Conservation (phyloP, 2,329 filamentous ascomycete genomes). For the Penicillium nordicum region DNA sequence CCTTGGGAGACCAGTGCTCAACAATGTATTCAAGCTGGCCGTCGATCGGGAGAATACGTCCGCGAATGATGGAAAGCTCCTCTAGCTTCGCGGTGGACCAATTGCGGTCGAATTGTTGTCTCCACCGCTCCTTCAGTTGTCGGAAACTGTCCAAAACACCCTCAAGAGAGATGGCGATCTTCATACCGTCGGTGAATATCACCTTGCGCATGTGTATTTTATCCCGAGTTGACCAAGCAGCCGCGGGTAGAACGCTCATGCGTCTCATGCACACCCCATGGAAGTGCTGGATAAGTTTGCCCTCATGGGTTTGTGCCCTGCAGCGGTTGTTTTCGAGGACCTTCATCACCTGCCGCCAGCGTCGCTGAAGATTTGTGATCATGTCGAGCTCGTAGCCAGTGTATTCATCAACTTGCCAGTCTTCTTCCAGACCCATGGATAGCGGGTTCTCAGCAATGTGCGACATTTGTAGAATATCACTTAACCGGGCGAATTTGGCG, state of each 20-base stretch:
- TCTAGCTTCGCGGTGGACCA: conserved; percentile 7
- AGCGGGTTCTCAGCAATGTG: background rate
- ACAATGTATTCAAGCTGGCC: background rate
- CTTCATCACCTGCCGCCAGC: conserved; percentile 11
- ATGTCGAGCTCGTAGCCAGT: conserved; percentile 1
- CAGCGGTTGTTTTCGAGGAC: background rate
- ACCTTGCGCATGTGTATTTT: conserved; percentile 12
- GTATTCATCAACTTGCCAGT: conserved; percentile 2
- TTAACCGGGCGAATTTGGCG: background rate
- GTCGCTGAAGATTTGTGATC: conserved; percentile 10
- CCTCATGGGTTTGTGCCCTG: background rate
- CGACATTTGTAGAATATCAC: background rate
- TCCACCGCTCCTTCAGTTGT: conserved; percentile 6
- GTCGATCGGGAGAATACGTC: conserved; percentile 5
- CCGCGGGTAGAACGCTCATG: background rate
- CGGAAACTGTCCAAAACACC: background rate
- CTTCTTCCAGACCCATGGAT: background rate
- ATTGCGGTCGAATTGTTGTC: background rate
- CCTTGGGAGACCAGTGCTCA: conserved; percentile 8
- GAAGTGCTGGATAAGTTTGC: background rate
- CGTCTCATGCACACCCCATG: background rate
- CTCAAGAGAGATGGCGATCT: conserved; percentile 2
- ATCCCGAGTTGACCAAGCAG: background rate
- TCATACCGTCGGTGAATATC: conserved; percentile 11
- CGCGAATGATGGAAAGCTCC: conserved; percentile 3